Conservation (phyloP, 345 rosid genomes). For the Punica granatum region DNA sequence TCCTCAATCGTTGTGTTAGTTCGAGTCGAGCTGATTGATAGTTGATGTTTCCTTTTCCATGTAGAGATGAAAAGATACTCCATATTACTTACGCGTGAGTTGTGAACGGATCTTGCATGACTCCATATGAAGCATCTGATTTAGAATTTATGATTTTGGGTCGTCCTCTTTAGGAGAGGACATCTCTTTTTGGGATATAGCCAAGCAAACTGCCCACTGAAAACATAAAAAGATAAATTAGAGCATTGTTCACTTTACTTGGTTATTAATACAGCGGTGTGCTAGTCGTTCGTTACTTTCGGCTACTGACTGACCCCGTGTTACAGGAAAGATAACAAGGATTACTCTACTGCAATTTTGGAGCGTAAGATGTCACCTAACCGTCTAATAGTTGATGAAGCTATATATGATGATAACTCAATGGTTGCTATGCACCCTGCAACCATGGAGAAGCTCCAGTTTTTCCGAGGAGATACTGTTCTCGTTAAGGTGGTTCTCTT, state of each 20-base stretch:
- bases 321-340: constrained; percentile 37
- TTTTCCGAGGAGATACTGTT: constrained; percentile 89
- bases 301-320: not conserved
- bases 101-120: too few relatives aligned
- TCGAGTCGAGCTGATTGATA: not conserved
- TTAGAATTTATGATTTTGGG: not conserved
- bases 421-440: constrained; percentile 72
- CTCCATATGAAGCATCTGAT: not conserved
- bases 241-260: too few relatives aligned
- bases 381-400: constrained; percentile 85
- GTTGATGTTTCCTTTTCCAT: too few relatives aligned
- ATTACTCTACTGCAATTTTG: constrained; percentile 77
- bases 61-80: too few relatives aligned
- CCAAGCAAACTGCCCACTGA: too few relatives aligned
- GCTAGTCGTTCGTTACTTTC: not conserved
- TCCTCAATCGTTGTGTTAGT: not conserved
- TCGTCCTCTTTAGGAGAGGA: not conserved
- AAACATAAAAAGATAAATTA: not conserved
- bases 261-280: not conserved
- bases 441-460: constrained; percentile 96
- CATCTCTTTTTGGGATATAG: too few relatives aligned
- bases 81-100: too few relatives aligned
- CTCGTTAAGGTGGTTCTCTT: constrained; percentile 56
- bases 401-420: constrained; percentile 79
- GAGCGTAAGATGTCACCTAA: constrained; percentile 85